phyloP scores from a whole-genome alignment of 2,329 filamentous ascomycete species.

The Neurospora sp. region DNA sequence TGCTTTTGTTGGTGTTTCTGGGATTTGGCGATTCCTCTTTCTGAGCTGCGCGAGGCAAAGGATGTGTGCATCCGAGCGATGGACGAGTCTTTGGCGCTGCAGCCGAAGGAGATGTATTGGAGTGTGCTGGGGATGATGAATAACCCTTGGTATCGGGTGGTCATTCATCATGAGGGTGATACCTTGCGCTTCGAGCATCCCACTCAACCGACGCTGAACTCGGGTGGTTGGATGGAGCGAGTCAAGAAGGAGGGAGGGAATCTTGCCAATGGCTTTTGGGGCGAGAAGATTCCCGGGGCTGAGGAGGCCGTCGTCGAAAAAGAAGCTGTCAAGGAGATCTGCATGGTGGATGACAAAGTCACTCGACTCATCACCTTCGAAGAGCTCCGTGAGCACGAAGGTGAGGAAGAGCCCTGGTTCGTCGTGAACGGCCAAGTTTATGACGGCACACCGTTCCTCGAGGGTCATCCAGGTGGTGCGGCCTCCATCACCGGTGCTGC shows the following conservation, averaged over 20 bases:
- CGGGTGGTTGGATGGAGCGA: slow-evolving; percentile 88
- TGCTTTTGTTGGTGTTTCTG: slow-evolving; percentile 93
- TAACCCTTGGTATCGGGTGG: slow-evolving; percentile 83
- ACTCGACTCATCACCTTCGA: slow-evolving; percentile 55
- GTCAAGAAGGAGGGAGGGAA: slow-evolving; percentile 77
- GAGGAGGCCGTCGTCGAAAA: slow-evolving; percentile 29
- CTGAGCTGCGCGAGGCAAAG: slow-evolving; percentile 51
- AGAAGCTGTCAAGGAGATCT: slow-evolving; percentile 53
- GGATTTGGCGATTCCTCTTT: slow-evolving; percentile 57
- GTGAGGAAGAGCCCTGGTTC: slow-evolving; percentile 67
- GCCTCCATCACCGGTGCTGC: slow-evolving; percentile 75
- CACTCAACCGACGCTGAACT: slow-evolving; percentile 65
- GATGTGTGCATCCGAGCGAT: slow-evolving; percentile 78
- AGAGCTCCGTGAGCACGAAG: slow-evolving; percentile 60
- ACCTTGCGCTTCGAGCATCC: slow-evolving; percentile 75
- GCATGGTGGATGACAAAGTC: slow-evolving; percentile 63
- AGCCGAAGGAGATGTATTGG: slow-evolving; percentile 95
- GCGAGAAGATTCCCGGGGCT: slow-evolving; percentile 54
- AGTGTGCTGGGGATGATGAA: slow-evolving; percentile 96
- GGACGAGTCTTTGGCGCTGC: slow-evolving; percentile 80
- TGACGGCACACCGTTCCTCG: slow-evolving; percentile 70
- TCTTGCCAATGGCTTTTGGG: slow-evolving; percentile 75
- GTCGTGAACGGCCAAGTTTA: slow-evolving; percentile 83
- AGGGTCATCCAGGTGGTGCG: slow-evolving; percentile 77
- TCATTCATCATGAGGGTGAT: slow-evolving; percentile 58